phyloP scores from a whole-genome alignment of 108 stramenopile genomes.

The Cyclotella kingstonii region DNA sequence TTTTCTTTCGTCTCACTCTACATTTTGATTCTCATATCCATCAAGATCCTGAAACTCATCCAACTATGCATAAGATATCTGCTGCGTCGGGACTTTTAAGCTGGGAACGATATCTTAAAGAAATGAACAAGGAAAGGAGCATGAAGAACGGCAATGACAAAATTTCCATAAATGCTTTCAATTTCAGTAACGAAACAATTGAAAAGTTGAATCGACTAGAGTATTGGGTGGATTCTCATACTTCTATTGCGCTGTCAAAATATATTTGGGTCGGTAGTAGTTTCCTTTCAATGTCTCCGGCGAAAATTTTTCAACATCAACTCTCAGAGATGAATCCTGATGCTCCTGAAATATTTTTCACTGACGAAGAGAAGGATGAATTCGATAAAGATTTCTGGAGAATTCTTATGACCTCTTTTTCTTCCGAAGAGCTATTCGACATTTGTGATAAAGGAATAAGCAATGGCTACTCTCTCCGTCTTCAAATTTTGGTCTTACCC shows the following conservation, averaged over 20 bases:
- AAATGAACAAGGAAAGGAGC: conserved; percentile 11
- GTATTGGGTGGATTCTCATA: conserved; percentile 6
- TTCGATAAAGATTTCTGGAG: conserved; percentile 17
- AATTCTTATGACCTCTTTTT: conserved; percentile 5
- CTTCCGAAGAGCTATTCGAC: background rate
- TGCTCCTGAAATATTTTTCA: conserved; percentile 12
- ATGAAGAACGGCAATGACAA: background rate
- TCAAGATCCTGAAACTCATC: conserved; percentile 2
- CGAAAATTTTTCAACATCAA: conserved; percentile 8
- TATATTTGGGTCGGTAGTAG: conserved; percentile 5
- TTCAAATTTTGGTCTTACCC: conserved; percentile 16
- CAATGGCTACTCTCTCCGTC: conserved; percentile 20
- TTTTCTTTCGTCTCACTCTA: background rate
- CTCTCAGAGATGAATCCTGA: conserved; percentile 6
- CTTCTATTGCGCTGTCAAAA: background rate
- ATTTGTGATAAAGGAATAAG: conserved; percentile 11
- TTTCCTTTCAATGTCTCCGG: conserved; percentile 12
- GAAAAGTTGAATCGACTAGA: conserved; percentile 3
- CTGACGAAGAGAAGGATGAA: conserved; percentile 5
- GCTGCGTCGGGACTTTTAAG: background rate
- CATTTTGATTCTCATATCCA: background rate
- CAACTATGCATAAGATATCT: conserved; percentile 16
- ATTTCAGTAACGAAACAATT: background rate
- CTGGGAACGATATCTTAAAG: conserved; percentile 8
- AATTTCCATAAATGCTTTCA: background rate